phyloP scores from a whole-genome alignment of 1,284 basidiomycete species.

The Clitocybe nebularis region DNA sequence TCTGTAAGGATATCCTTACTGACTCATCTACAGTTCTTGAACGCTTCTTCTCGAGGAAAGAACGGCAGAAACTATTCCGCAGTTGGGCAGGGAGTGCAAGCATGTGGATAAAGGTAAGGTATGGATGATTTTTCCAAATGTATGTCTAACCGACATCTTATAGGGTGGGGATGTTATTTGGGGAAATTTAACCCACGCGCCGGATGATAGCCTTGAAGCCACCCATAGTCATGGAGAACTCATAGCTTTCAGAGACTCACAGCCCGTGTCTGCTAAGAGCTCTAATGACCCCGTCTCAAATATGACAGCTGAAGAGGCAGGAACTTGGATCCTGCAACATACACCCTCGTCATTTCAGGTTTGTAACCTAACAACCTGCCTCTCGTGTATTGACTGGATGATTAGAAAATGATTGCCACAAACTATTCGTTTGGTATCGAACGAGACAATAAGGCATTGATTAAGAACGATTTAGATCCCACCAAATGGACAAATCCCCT shows the following conservation, averaged over 20 bases:
- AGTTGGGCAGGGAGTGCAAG: constrained; percentile 95
- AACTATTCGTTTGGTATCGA: constrained; percentile 98
- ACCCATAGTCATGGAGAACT: constrained; percentile 78
- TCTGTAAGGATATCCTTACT: not conserved
- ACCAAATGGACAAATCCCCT: constrained; percentile 95
- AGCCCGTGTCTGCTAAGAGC: constrained; percentile 18
- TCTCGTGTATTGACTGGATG: constrained; percentile 3
- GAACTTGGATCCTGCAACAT: constrained; percentile 80
- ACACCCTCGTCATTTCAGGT: constrained; percentile 85
- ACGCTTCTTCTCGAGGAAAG: constrained; percentile 86
- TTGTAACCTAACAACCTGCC: constrained; percentile 10
- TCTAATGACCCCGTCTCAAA: constrained; percentile 43
- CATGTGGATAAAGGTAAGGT: constrained; percentile 82
- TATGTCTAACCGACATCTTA: constrained; percentile 4
- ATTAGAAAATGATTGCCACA: constrained; percentile 79
- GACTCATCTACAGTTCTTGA: constrained; percentile 56
- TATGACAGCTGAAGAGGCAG: constrained; percentile 78
- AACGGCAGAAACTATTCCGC: constrained; percentile 88
- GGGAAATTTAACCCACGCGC: constrained; percentile 74
- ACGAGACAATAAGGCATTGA: constrained; percentile 62
- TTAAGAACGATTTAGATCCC: constrained; percentile 66
- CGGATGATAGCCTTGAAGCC: constrained; percentile 69
- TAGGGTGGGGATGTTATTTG: constrained; percentile 89
- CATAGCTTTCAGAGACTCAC: constrained; percentile 68
- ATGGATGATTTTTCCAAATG: constrained; percentile 1